phyloP scores from a whole-genome alignment of 2,329 filamentous ascomycete genomes.

The Pochonia chlamydosporia region DNA sequence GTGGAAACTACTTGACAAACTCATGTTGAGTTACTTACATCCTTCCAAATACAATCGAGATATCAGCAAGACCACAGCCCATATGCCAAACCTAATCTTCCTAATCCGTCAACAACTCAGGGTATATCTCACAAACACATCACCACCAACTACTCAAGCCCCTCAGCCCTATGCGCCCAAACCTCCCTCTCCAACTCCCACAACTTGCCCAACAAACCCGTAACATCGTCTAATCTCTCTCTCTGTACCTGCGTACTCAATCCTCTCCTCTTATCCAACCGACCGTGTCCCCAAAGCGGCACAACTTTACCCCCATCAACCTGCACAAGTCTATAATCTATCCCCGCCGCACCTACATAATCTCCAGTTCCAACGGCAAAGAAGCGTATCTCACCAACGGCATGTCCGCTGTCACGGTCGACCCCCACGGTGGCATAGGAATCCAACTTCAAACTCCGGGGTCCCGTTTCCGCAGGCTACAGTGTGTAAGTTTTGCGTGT shows the following conservation, averaged over 20 bases:
- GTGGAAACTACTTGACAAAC: no score
- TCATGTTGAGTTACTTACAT: no score
- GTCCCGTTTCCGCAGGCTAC: constrained; percentile 20
- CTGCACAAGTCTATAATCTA: constrained; percentile 9
- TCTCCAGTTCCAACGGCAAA: constrained; percentile 17
- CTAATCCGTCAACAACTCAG: no score
- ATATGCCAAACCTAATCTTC: no score
- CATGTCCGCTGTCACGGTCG: neutral
- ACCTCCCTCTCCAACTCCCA: constrained; percentile 61
- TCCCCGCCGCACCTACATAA: constrained; percentile 12
- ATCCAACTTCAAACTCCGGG: constrained; percentile 17
- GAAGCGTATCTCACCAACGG: constrained; percentile 13
- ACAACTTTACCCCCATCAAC: neutral
- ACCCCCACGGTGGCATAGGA: constrained; percentile 14
- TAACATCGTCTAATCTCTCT: neutral
- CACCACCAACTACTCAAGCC: neutral
- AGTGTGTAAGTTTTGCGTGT: neutral
- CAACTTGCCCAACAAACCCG: constrained; percentile 51
- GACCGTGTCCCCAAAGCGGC: constrained; percentile 8
- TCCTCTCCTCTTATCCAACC: constrained; percentile 37
- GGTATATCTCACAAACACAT: neutral
- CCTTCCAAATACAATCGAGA: no score
- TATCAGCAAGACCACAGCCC: no score
- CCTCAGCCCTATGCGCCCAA: constrained; percentile 41
- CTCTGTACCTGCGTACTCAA: neutral